phyloP scores from a whole-genome alignment of 352 stramenopile species.

The Globisporangium spiculum region DNA sequence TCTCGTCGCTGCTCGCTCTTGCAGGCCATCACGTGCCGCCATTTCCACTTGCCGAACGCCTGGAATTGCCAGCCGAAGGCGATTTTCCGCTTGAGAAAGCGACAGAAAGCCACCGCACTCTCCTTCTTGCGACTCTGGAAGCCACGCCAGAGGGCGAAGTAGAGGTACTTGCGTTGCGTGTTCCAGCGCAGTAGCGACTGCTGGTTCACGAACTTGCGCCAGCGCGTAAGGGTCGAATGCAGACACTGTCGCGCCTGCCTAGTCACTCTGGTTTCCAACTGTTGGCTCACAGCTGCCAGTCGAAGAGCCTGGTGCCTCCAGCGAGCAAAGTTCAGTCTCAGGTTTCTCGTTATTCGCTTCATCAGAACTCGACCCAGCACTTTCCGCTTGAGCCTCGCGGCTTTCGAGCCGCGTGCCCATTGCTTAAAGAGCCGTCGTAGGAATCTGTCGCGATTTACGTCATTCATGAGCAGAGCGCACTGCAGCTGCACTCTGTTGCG shows the following conservation, averaged over 20 bases:
- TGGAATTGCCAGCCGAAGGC: conserved; percentile 7
- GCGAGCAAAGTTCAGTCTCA: not conserved
- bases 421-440: not conserved
- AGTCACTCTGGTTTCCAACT: not conserved
- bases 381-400: not conserved
- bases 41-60: conserved; percentile 27
- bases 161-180: conserved; percentile 12
- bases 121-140: not conserved
- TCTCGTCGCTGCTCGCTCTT: not conserved
- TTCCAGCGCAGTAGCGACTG: conserved; percentile 10
- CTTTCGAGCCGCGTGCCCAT: not conserved
- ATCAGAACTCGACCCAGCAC: not conserved
- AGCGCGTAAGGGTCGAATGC: not conserved
- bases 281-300: not conserved
- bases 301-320: not conserved
- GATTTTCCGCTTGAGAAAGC: conserved; percentile 16
- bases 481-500: not conserved
- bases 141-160: conserved; percentile 16
- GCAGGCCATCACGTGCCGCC: conserved; percentile 1
- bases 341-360: not conserved
- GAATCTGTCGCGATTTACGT: not conserved
- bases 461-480: conserved; percentile 14
- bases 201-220: not conserved
- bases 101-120: conserved; percentile 12
- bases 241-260: not conserved